Percentiles rank a stretch among this genome's conserved stretches.
Evolutionary conservation across 352 stramenopile species (phyloP).

Genomic region (Pythium vanterpoolii): DNA sequence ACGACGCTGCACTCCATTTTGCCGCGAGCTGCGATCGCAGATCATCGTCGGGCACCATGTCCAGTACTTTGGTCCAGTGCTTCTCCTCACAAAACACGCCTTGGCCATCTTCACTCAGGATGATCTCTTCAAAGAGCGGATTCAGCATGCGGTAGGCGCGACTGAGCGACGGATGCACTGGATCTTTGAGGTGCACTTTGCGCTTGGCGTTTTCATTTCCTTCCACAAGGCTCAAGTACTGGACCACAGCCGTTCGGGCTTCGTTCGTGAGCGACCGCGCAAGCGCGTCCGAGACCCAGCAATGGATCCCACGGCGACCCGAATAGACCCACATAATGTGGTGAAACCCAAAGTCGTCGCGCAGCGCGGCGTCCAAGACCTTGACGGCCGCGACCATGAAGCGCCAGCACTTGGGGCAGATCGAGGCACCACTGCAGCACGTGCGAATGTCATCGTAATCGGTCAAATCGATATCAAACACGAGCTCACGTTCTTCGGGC

Average conservation of each 20-base stretch:
- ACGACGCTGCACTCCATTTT: constrained; percentile 53
- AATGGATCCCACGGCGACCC: constrained; percentile 98
- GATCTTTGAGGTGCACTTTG: constrained; percentile 90
- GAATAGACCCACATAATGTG: constrained; percentile 99
- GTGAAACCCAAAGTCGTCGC: constrained; percentile 98
- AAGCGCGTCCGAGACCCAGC: constrained; percentile 97
- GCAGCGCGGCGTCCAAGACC: constrained; percentile 88
- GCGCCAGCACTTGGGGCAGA: constrained; percentile 95
- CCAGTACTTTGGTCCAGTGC: constrained; percentile 89
- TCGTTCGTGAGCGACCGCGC: constrained; percentile 95
- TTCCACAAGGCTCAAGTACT: constrained; percentile 95
- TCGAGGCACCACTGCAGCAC: constrained; percentile 90
- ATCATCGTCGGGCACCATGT: constrained; percentile 92
- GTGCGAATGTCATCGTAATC: constrained; percentile 99
- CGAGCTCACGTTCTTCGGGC: constrained; percentile 95
- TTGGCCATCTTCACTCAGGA: constrained; percentile 91
- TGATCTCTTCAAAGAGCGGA: constrained; percentile 91
- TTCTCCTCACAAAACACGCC: constrained; percentile 87
- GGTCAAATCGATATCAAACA: constrained; percentile 99
- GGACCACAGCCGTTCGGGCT: constrained; percentile 93
- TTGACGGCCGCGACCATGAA: constrained; percentile 98
- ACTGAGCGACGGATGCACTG: constrained; percentile 94
- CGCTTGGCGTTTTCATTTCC: constrained; percentile 85
- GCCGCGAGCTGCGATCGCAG: constrained; percentile 57
- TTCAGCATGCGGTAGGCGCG: constrained; percentile 93